Conservation (phyloP, 106 monocot species). For the Chionographis japonica region DNA sequence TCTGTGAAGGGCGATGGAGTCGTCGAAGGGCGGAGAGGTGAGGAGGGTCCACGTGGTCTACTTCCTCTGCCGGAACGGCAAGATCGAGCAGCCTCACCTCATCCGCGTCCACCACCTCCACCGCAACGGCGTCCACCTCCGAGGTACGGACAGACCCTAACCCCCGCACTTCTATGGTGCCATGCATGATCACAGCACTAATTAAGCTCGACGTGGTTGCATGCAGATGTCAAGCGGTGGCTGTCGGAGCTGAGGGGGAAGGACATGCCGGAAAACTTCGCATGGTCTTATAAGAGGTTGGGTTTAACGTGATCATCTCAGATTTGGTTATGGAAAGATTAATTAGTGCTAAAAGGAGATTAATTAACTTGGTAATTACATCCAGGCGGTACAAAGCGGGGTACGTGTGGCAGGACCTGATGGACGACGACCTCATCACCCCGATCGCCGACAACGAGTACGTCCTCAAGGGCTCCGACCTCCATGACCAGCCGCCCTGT, state of each 20-base stretch:
- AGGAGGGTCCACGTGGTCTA: slow-evolving; percentile 53
- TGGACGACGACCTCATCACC: slow-evolving; percentile 66
- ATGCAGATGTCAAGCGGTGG: slow-evolving; percentile 85
- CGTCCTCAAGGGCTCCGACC: slow-evolving; percentile 55
- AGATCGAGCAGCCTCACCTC: slow-evolving; percentile 65
- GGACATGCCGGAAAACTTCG: slow-evolving; percentile 44
- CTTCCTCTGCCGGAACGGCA: slow-evolving; percentile 48
- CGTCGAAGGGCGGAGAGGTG: slow-evolving; percentile 18
- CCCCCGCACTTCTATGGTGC: background rate
- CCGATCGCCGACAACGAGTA: slow-evolving; percentile 67
- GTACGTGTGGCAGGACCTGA: slow-evolving; percentile 71
- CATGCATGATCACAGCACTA: too few species aligned
- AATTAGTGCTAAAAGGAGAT: background rate
- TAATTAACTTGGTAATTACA: too few species aligned
- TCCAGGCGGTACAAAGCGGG: slow-evolving; percentile 53
- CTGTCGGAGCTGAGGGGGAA: slow-evolving; percentile 62
- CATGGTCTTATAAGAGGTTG: slow-evolving; percentile 80
- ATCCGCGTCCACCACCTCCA: slow-evolving; percentile 41
- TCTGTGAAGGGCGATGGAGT: background rate
- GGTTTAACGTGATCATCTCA: background rate
- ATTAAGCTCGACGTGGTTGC: background rate
- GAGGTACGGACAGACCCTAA: slow-evolving; percentile 18
- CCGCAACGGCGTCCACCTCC: slow-evolving; percentile 39
- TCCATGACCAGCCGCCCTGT: background rate
- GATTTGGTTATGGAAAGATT: background rate